Evolutionary conservation across 2,329 filamentous ascomycete species (phyloP).

Genomic region (Fusarium acutatum): DNA sequence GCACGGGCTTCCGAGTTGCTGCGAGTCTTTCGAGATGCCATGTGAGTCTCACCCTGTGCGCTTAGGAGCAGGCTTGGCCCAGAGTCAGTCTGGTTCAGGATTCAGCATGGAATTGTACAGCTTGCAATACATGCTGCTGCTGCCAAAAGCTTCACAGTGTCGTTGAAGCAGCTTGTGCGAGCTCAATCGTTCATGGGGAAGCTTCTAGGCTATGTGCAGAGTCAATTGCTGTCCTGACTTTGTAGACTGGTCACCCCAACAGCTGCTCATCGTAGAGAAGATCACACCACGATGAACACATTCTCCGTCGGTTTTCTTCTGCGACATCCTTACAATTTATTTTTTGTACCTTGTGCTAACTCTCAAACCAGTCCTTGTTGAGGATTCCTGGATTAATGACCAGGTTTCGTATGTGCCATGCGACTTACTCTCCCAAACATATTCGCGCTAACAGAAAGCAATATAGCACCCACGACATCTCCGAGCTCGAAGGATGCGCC

Average conservation of each 20-base stretch:
- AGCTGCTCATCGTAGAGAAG: background rate
- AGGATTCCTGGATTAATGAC: slow-evolving; percentile 52
- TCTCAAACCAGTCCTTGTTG: slow-evolving; percentile 46
- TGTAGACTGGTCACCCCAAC: slow-evolving; percentile 15
- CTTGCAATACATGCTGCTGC: slow-evolving; percentile 6
- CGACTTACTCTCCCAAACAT: background rate
- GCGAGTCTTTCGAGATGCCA: slow-evolving; percentile 48
- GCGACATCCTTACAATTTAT: background rate
- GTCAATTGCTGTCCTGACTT: slow-evolving; percentile 36
- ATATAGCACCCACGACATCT: slow-evolving; percentile 66
- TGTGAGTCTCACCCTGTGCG: slow-evolving; percentile 45
- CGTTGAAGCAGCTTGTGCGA: slow-evolving; percentile 6
- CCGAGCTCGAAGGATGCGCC: slow-evolving; percentile 76
- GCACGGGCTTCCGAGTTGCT: slow-evolving; percentile 36
- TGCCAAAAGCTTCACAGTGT: slow-evolving; percentile 9
- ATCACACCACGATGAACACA: background rate
- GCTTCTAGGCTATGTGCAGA: slow-evolving; percentile 6
- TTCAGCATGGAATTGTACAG: slow-evolving; percentile 9
- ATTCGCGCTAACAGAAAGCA: slow-evolving; percentile 33
- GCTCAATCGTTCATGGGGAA: background rate
- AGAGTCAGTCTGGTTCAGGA: background rate
- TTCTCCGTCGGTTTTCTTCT: background rate
- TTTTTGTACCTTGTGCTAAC: slow-evolving; percentile 30
- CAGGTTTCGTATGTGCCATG: slow-evolving; percentile 47
- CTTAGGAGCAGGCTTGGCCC: slow-evolving; percentile 9